Conservation (phyloP, 148 eudicot genomes). For the Rhododendron simsii region DNA sequence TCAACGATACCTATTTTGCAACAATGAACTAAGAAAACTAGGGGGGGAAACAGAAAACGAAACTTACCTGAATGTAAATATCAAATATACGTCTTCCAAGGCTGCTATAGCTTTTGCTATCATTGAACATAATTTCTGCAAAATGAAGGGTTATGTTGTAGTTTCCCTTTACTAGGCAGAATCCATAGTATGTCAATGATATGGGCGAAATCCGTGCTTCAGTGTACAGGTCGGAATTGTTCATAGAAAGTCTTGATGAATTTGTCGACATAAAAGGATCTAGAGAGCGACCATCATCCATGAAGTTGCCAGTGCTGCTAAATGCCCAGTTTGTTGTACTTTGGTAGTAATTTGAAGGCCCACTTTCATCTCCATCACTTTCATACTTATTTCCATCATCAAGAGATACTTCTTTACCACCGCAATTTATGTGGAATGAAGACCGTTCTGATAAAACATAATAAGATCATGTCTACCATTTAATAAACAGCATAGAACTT, state of each 20-base stretch:
- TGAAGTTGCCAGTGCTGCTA: constrained; percentile 33
- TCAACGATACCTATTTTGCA: background rate
- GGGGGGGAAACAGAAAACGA: background rate
- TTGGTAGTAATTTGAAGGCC: constrained; percentile 6
- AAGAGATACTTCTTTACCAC: constrained; percentile 9
- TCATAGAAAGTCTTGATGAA: constrained; percentile 4
- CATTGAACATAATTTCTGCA: constrained; percentile 30
- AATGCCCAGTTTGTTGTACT: constrained; percentile 15
- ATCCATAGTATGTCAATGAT: constrained; percentile 35
- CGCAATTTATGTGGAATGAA: constrained; percentile 31
- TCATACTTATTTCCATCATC: constrained; percentile 12
- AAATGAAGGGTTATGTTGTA: constrained; percentile 36
- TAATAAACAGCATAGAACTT: background rate
- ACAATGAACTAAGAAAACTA: background rate
- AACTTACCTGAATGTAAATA: constrained; percentile 8
- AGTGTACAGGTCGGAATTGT: constrained; percentile 8
- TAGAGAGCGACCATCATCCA: background rate
- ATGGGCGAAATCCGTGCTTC: constrained; percentile 30
- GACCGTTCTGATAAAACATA: background rate
- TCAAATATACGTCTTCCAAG: constrained; percentile 33
- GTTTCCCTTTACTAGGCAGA: constrained; percentile 27
- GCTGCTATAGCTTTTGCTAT: constrained; percentile 18
- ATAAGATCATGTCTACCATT: background rate
- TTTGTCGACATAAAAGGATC: background rate
- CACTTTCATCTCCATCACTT: background rate